Base-by-base conservation (phyloP, 208 protist species). In the Crithidia acanthocephali region DNA sequence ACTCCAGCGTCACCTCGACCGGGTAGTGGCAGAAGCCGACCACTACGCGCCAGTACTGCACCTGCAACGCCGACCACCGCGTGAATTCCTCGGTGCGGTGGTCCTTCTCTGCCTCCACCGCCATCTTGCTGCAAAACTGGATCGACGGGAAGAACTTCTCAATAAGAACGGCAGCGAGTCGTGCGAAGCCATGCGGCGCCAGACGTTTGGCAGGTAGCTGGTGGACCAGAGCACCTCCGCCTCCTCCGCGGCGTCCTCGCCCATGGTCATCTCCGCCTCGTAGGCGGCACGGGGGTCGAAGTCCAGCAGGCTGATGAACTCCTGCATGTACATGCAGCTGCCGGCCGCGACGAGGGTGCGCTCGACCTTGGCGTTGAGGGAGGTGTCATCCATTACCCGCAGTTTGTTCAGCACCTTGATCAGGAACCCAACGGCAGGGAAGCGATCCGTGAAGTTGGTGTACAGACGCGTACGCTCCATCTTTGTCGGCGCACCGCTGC, bases 351-450 rank as follows among this genome's bases (percentile, higher is more conserved):
- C 85, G 69, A 96, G 89, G 13, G 82, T 79, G 13, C 87, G 77
- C 71, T 96, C 91, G 23, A 93, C 74, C 50, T 79, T 86, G n/a
- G 79, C 85, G 68, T 94, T 94, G 25, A 96, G 72, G 32, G 78
- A 79, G 37, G 79, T 50, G 73, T 96, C 91, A 60, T 96, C 85
- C 80, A 94, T 87, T 15, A 67, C 64, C 27, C 91, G 86, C 28
- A 96, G 71, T 80, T 96, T 96, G 74, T 96, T 91, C 6, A 96
- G 83, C 35, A 96, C 91, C 28, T 85, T 84, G 22, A 96, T 75
- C 32, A 94, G 58, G 57, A 96, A 96, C 11, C 51, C 40, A 6
- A 87, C 79, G 6, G 88, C 68, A 3, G 84, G 86, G 61, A 95
- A 91, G 28, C 91, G 86, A 52, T 78, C 61, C 18, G 85, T 90